Conservation (phyloP, 164 flowering plant species). For the Hamamelis virginiana region DNA sequence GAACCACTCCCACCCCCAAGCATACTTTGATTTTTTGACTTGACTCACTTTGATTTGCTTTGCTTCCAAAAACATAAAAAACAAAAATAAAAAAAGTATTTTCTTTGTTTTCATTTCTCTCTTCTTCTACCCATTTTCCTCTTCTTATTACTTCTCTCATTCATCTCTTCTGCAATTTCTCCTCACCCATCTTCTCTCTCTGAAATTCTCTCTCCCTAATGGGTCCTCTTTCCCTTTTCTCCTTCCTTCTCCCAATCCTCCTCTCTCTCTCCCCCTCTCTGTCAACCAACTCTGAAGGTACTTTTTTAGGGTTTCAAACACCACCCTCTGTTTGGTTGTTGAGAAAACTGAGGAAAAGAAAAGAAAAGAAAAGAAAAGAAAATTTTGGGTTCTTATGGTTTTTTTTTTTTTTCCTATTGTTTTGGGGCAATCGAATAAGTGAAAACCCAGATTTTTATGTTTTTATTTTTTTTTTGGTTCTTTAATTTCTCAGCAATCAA, state of each 20-base stretch:
- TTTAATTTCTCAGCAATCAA: not conserved
- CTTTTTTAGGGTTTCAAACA: not conserved
- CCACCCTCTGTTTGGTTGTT: not conserved
- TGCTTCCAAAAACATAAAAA: not conserved
- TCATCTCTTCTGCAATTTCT: no score
- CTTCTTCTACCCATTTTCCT: not conserved
- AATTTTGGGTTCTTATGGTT: not conserved
- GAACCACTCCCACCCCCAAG: no score
- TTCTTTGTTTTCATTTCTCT: constrained; percentile 1
- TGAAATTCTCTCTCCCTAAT: constrained; percentile 9
- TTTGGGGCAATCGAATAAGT: not conserved
- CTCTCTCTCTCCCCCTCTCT: constrained; percentile 27
- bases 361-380: no score
- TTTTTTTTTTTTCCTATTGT: not conserved
- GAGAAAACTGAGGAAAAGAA: not conserved
- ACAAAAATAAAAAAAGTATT: not conserved
- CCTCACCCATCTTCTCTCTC: no score
- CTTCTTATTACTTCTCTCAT: not conserved
- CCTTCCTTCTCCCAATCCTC: constrained; percentile 26
- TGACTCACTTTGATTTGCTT: not conserved
- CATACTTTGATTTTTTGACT: no score
- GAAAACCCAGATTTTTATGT: not conserved
- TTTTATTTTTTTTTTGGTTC: no score
- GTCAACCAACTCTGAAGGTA: constrained; percentile 73
- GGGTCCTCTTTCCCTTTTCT: constrained; percentile 21